phyloP scores from a whole-genome alignment of 352 stramenopile genomes.

The Phytophthora vignae region DNA sequence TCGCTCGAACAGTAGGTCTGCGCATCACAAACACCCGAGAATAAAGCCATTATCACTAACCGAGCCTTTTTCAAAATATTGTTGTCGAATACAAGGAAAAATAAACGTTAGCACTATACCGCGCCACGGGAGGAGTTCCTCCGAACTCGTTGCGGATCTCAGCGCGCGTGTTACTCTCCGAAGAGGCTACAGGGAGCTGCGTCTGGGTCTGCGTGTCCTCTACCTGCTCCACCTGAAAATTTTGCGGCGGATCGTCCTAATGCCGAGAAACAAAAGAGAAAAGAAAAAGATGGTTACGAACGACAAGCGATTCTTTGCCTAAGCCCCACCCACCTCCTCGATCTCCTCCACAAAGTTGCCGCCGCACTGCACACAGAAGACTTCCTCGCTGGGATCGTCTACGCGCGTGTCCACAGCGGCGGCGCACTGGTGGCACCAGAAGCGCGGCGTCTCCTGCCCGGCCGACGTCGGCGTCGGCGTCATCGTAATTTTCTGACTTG shows the following conservation, averaged over 20 bases:
- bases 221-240: slow-evolving; percentile 47
- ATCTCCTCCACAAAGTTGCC: slow-evolving; percentile 91
- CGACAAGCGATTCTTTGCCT: background rate
- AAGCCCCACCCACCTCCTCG: slow-evolving; percentile 52
- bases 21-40: background rate
- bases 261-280: background rate
- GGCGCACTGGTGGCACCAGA: slow-evolving; percentile 89
- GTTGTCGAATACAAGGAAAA: background rate
- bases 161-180: slow-evolving; percentile 6
- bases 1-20: slow-evolving; percentile 27
- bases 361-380: slow-evolving; percentile 75
- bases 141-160: slow-evolving; percentile 51
- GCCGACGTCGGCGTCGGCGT: slow-evolving; percentile 25
- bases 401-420: slow-evolving; percentile 60
- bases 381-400: slow-evolving; percentile 66
- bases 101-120: slow-evolving; percentile 18
- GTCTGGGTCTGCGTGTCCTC: slow-evolving; percentile 39
- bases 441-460: slow-evolving; percentile 41
- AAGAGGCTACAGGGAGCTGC: background rate
- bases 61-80: slow-evolving; percentile 1
- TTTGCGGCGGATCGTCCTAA: slow-evolving; percentile 75
- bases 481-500: slow-evolving; percentile 34
- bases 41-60: background rate
- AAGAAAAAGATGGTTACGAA: too few relatives aligned
- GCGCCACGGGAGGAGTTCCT: slow-evolving; percentile 25